Evolutionary conservation across 163 green algal species (phyloP).

Genomic region (Scenedesmus sp.): DNA sequence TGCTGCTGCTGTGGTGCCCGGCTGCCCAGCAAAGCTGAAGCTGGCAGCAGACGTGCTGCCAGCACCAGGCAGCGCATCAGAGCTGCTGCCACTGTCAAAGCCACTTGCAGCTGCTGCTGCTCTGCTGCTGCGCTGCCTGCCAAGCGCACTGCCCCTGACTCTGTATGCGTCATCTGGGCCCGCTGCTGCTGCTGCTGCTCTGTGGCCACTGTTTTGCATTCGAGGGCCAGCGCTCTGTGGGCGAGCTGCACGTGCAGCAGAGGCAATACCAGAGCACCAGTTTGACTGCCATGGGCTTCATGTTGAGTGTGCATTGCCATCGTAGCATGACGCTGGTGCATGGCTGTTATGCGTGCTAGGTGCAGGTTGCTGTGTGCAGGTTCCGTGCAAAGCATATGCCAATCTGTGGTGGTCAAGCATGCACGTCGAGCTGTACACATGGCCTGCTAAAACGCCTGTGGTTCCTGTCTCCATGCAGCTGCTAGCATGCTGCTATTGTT

Average conservation of each 20-base stretch:
- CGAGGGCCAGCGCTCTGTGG: slow-evolving; percentile 2
- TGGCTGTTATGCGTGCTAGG: too few species aligned
- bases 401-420: not conserved
- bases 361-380: not conserved
- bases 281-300: not conserved
- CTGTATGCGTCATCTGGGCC: not conserved
- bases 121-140: slow-evolving; percentile 6
- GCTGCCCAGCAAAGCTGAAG: slow-evolving; percentile 27
- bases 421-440: not conserved
- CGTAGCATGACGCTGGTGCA: not conserved
- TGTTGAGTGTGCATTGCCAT: not conserved
- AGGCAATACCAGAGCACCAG: not conserved
- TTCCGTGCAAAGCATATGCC: not conserved
- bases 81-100: slow-evolving; percentile 21
- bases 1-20: not conserved
- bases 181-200: not conserved
- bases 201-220: not conserved
- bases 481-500: not conserved
- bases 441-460: too few species aligned
- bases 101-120: not conserved
- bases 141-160: slow-evolving; percentile 12
- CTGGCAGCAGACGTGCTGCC: not conserved
- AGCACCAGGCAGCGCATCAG: slow-evolving; percentile 11
- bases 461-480: not conserved
- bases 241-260: not conserved